Conservation (phyloP, 2,329 filamentous ascomycete species). For the Thermoascus crustaceus region DNA sequence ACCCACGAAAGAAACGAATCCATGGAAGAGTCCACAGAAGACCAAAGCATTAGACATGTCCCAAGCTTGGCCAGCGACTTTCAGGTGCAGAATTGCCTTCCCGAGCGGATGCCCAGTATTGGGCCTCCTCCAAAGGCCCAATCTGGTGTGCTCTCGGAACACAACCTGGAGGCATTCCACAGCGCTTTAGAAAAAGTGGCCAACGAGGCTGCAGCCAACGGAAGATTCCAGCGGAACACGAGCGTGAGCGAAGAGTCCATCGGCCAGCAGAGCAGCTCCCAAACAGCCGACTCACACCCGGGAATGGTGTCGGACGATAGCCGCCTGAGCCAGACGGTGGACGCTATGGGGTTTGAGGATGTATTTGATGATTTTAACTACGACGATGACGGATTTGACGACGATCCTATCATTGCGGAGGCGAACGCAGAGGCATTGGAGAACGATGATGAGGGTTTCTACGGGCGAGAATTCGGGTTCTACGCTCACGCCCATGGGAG, state of each 20-base stretch:
- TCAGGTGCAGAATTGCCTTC: constrained; percentile 15
- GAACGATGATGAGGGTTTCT: constrained; percentile 87
- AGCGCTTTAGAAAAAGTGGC: constrained; percentile 76
- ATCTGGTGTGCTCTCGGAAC: constrained; percentile 40
- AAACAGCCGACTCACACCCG: constrained; percentile 33
- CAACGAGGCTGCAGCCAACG: constrained; percentile 64
- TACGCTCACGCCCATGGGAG: constrained; percentile 57
- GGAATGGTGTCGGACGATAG: constrained; percentile 44
- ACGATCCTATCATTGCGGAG: constrained; percentile 87
- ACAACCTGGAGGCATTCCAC: constrained; percentile 65
- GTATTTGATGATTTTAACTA: constrained; percentile 43
- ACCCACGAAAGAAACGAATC: constrained; percentile 10
- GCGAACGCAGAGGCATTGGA: constrained; percentile 91
- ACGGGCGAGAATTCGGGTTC: constrained; percentile 94
- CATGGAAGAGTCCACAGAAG: constrained; percentile 4
- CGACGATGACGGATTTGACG: constrained; percentile 61
- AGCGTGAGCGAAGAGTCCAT: constrained; percentile 39
- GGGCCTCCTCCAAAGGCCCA: constrained; percentile 30
- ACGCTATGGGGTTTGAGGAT: constrained; percentile 31
- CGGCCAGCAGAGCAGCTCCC: constrained; percentile 26
- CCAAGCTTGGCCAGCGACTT: constrained; percentile 30
- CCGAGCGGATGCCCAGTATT: constrained; percentile 19
- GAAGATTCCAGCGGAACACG: constrained; percentile 60
- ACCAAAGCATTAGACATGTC: constrained; percentile 22
- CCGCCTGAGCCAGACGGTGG: constrained; percentile 39